These are phyloP conservation scores for Cystobasidium sp. DNA, from an alignment of 1,284 basidiomycete genomes.

Conservation along the genomic window DNA sequence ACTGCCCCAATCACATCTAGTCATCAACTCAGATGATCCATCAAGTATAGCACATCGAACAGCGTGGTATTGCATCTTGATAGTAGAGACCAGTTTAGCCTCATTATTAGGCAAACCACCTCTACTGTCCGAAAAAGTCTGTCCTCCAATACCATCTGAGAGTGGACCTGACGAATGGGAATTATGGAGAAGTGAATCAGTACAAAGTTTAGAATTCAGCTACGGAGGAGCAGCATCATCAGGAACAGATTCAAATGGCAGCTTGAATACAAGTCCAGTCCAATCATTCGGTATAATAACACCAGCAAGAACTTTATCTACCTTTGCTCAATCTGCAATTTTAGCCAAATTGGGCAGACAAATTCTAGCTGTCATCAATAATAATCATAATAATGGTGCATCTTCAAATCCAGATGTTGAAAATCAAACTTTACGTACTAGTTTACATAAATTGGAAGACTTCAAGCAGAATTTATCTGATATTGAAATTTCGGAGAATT, in stretches of 20 bases:
- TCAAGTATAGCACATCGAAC: constrained; percentile 11
- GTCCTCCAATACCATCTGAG: constrained; percentile 2
- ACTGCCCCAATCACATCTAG: constrained; percentile 16
- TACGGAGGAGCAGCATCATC: constrained; percentile 2
- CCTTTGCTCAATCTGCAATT: constrained; percentile 12
- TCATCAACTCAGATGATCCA: constrained; percentile 9
- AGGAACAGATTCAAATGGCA: constrained; percentile 2
- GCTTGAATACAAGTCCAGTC: constrained; percentile 28
- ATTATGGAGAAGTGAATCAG: constrained; percentile 36
- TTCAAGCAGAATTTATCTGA: constrained; percentile 22
- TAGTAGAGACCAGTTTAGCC: constrained; percentile 13
- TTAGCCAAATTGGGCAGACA: constrained; percentile 4
- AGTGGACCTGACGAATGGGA: constrained; percentile 41
- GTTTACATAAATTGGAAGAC: constrained; percentile 17
- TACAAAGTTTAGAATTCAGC: constrained; percentile 17
- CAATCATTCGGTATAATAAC: constrained; percentile 26
- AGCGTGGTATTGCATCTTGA: constrained; percentile 31
- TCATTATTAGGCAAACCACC: constrained; percentile 20
- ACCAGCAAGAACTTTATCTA: constrained; percentile 26
- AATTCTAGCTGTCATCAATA: constrained; percentile 12
- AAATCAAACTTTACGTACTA: neutral
- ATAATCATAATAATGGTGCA: no score
- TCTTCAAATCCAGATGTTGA: neutral
- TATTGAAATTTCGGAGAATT: constrained; percentile 8
- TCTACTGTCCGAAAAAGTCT: neutral